A percentile compares a stretch with the other conserved stretches of the same genome.
These are phyloP conservation scores for Phytophthora chlamydospora DNA, from an alignment of 352 stramenopile species.

Conservation along the genomic window DNA sequence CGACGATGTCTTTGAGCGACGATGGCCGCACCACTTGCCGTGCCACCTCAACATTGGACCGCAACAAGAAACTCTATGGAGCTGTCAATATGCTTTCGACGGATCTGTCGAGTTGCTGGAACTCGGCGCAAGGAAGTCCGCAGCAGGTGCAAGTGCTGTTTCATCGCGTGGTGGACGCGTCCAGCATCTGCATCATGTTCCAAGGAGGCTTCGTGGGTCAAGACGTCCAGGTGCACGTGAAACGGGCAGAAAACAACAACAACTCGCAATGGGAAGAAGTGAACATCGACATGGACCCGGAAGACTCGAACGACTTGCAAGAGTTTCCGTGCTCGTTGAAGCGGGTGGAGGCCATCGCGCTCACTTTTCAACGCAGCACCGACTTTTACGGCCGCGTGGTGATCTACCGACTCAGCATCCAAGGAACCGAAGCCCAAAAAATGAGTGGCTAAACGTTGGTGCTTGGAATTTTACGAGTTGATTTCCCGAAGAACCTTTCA, in stretches of 20 bases:
- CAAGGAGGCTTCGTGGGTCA: conserved; percentile 79
- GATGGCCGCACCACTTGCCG: conserved; percentile 56
- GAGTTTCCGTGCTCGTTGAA: conserved; percentile 36
- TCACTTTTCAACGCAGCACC: conserved; percentile 65
- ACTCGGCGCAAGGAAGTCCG: conserved; percentile 66
- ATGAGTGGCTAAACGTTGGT: background rate
- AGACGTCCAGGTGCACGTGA: conserved; percentile 53
- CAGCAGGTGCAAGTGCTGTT: conserved; percentile 73
- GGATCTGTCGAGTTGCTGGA: conserved; percentile 69
- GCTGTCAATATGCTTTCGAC: conserved; percentile 58
- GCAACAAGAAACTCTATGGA: conserved; percentile 68
- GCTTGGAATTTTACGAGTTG: conserved; percentile 6
- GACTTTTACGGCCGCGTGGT: conserved; percentile 82
- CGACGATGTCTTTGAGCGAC: conserved; percentile 36
- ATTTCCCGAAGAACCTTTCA: conserved; percentile 23
- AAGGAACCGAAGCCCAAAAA: conserved; percentile 34
- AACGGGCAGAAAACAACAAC: background rate
- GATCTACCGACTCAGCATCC: conserved; percentile 62
- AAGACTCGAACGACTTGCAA: conserved; percentile 68
- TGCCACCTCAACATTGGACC: conserved; percentile 73
- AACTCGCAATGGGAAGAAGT: conserved; percentile 32
- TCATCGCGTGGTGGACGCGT: conserved; percentile 52
- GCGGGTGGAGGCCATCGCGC: conserved; percentile 44
- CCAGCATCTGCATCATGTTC: conserved; percentile 65
- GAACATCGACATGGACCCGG: conserved; percentile 38